A percentile compares a stretch with the other conserved stretches of the same genome.
phyloP scores from a whole-genome alignment of 1,139 yeast genomes.

The Taiozyma sp. region DNA sequence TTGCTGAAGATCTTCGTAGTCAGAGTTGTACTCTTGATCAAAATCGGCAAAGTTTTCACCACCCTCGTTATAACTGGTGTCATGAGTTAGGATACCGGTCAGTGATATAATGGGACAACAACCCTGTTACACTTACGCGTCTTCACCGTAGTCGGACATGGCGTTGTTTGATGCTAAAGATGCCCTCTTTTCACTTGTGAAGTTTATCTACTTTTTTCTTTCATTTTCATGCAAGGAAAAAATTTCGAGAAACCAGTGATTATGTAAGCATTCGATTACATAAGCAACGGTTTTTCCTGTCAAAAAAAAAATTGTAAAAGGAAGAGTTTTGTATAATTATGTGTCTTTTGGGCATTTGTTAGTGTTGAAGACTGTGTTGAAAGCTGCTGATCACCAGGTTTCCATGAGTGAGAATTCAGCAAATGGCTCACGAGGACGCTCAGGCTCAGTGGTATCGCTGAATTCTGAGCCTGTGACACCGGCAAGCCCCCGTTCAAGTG shows the following conservation, averaged over 20 bases:
- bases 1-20: constrained; percentile 47
- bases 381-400: neutral
- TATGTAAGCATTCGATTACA: neutral
- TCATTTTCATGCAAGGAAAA: too few species aligned
- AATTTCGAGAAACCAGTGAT: neutral
- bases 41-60: constrained; percentile 79
- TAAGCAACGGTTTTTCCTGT: neutral
- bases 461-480: neutral
- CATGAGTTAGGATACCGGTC: neutral
- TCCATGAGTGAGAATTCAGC: neutral
- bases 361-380: neutral
- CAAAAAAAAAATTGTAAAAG: too few species aligned
- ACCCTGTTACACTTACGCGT: constrained; percentile 29
- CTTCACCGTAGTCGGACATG: constrained; percentile 50
- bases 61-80: constrained; percentile 61
- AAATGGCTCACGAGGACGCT: neutral
- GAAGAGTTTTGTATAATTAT: too few species aligned
- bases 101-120: neutral
- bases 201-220: neutral
- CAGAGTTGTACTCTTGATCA: constrained; percentile 78
- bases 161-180: neutral
- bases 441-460: neutral
- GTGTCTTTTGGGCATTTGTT: neutral
- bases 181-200: neutral
- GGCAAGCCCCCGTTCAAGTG: neutral